Conservation (phyloP, 2,329 filamentous ascomycete genomes). For the Hyphodiscus sp. region DNA sequence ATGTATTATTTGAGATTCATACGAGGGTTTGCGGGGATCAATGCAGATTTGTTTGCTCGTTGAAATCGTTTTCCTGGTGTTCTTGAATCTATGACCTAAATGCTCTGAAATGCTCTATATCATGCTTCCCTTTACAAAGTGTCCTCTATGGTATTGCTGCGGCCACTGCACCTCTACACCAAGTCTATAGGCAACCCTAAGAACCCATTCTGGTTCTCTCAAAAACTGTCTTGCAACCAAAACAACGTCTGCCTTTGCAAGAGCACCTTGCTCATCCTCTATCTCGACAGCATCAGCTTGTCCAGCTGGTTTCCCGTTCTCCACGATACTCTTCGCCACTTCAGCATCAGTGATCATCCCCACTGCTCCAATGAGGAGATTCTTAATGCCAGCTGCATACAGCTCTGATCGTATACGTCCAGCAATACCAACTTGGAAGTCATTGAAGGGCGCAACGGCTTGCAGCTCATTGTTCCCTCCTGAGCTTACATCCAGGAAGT, state of each 20-base stretch:
- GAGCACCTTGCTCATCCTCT: slow-evolving; percentile 19
- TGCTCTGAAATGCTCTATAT: not conserved
- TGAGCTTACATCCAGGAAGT: slow-evolving; percentile 76
- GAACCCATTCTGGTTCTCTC: slow-evolving; percentile 66
- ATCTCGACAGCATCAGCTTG: slow-evolving; percentile 37
- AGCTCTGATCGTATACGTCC: slow-evolving; percentile 63
- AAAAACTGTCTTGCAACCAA: slow-evolving; percentile 44
- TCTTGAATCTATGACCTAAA: not conserved
- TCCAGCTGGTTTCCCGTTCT: slow-evolving; percentile 33
- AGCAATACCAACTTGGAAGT: slow-evolving; percentile 71
- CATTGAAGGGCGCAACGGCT: slow-evolving; percentile 40
- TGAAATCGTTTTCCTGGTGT: not conserved
- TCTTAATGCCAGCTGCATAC: slow-evolving; percentile 38
- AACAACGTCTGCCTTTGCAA: slow-evolving; percentile 57
- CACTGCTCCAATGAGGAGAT: slow-evolving; percentile 65
- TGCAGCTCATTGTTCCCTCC: slow-evolving; percentile 63
- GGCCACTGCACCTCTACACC: slow-evolving; percentile 65
- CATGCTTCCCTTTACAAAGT: not conserved
- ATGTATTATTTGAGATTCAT: no score
- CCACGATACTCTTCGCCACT: slow-evolving; percentile 28
- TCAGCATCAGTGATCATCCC: slow-evolving; percentile 66
- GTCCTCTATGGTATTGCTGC: not conserved
- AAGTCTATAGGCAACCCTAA: slow-evolving; percentile 66
- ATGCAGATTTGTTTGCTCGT: no score
- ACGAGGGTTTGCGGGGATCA: no score